Evolutionary conservation across 2,329 filamentous ascomycete species (phyloP).

Genomic region (Cladosporium austrohemisphaericum): DNA sequence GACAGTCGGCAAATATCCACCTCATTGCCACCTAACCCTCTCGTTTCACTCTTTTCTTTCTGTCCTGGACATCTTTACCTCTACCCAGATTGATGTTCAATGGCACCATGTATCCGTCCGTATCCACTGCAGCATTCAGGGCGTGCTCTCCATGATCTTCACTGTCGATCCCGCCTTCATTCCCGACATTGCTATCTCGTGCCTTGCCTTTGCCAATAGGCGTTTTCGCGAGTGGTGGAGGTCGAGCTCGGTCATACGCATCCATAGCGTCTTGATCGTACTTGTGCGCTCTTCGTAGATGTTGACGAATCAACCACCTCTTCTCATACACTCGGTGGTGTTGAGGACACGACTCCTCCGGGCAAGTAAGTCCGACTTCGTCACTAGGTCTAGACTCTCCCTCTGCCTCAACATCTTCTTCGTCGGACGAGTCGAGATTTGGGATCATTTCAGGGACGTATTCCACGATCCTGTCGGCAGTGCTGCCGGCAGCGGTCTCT

Average conservation of each 20-base stretch:
- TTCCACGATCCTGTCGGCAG: conserved; percentile 30
- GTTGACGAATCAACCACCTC: conserved; percentile 31
- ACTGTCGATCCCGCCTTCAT: not conserved
- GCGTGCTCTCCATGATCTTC: not conserved
- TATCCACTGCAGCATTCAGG: conserved; percentile 4
- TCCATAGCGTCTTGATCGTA: conserved; percentile 16
- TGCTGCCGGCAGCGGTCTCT: conserved; percentile 16
- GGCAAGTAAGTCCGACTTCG: conserved; percentile 22
- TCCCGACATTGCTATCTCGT: not conserved
- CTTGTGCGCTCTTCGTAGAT: conserved; percentile 31
- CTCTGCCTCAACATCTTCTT: not conserved
- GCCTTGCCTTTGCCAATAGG: not conserved
- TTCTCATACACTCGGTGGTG: conserved; percentile 25
- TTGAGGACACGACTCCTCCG: conserved; percentile 26
- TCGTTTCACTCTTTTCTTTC: conserved; percentile 24
- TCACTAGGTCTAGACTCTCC: not conserved
- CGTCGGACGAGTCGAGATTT: conserved; percentile 22
- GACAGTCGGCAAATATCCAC: no score
- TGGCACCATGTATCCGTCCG: conserved; percentile 34
- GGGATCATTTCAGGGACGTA: conserved; percentile 34
- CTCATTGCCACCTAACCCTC: conserved; percentile 27
- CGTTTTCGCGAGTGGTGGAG: conserved; percentile 6
- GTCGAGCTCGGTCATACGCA: conserved; percentile 1
- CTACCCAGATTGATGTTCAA: conserved; percentile 36
- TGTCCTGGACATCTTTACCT: not conserved